Base-by-base conservation (phyloP, 768 basidiomycete genomes). In the Ramaria rubella region DNA sequence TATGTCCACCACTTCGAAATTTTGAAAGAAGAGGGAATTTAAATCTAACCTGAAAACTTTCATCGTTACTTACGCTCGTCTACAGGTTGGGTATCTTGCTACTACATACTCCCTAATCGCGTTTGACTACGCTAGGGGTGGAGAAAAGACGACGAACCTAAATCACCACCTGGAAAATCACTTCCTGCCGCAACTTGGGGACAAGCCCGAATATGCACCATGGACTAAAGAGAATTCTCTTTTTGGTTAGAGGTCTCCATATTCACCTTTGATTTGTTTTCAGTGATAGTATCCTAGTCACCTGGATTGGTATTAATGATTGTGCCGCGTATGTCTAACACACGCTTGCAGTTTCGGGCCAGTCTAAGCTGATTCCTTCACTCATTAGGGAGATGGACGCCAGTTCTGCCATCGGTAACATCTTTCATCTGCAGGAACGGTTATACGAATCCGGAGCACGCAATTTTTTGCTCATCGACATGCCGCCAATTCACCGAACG, bases 241-340 rank as follows among this genome's bases (percentile, higher is more conserved):
- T 1, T 82, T 82, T 59, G 66, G 81, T 68, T 52, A 15, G 62
- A 62, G 31, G 14, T 42, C 9, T 21, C 45, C 34, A 19, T 29
- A 29, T 24, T 2, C 40, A 52, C 4, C 14, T 7, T 17, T 23
- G 30, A n/a, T n/a, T 36, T 19, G 11, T 7, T 29, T 24, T 15
- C 44, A 15, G 12, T 21, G 29, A 46, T n/a, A n/a, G n/a, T 17
- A 33, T 49, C 26, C 49, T 55, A 85, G 82, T 81, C 5, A 82
- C 79, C 2, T 85, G 81, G 81, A 71, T 83, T 48, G 84, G 85
- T 3, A 85, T 85, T 56, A 86, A 86, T 57, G 84, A 85, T 67
- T 77, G 60, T 8, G 63, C 49, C 42, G 78, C 72, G 79, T 48
- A 27, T 27, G 46, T 48, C 46, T 48, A 15, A 24, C 6, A 26